phyloP scores from a whole-genome alignment of 2,329 filamentous ascomycete genomes.

The Fonsecaea monophora region DNA sequence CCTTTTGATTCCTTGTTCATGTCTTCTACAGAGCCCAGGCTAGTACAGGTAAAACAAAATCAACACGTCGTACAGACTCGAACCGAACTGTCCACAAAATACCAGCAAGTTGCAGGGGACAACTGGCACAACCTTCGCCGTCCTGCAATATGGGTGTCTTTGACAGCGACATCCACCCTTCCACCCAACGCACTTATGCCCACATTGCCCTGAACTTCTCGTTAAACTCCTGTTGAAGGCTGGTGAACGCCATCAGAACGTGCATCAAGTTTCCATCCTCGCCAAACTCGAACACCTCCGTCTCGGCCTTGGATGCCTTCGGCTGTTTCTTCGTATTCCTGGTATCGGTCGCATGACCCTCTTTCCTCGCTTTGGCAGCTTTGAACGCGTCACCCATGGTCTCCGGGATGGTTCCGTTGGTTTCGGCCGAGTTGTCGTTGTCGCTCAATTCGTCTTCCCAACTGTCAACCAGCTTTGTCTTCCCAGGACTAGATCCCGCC shows the following conservation, averaged over 20 bases:
- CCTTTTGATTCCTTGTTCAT: no score
- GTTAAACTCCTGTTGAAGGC: not conserved
- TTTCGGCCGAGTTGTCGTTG: not conserved
- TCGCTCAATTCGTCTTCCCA: not conserved
- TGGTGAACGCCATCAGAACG: not conserved
- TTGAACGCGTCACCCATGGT: not conserved
- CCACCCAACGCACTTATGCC: not conserved
- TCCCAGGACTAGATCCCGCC: not conserved
- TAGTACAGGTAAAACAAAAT: no score
- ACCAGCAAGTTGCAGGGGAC: not conserved
- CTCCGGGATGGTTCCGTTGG: not conserved
- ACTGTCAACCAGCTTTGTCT: not conserved
- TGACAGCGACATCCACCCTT: not conserved
- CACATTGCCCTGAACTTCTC: conserved; percentile 2
- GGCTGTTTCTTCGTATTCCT: not conserved
- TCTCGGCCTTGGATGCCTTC: not conserved
- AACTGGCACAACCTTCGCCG: not conserved
- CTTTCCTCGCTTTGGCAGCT: not conserved
- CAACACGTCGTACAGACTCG: no score
- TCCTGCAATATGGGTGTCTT: not conserved
- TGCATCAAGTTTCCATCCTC: not conserved
- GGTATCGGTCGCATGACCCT: not conserved
- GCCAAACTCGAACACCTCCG: not conserved
- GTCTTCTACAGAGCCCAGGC: no score
- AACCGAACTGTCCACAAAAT: no score